Conservation (phyloP, 495 filamentous ascomycete species). For the Amniculicola lignicola region DNA sequence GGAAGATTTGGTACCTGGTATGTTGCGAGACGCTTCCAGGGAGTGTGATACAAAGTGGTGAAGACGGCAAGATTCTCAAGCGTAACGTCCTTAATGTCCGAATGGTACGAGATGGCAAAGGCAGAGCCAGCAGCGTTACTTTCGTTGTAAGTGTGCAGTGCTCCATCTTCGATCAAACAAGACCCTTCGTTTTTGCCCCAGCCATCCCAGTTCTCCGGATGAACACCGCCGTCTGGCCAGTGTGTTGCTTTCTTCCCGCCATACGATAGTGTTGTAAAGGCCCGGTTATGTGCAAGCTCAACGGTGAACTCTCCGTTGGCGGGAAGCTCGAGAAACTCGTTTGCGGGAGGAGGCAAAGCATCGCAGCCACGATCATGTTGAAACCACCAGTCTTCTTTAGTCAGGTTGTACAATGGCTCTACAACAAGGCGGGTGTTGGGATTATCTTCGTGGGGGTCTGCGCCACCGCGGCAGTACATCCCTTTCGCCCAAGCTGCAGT, state of each 20-base stretch:
- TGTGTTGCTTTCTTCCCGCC: constrained; percentile 40
- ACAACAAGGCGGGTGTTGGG: constrained; percentile 47
- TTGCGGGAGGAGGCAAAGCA: constrained; percentile 42
- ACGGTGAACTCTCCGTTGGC: constrained; percentile 53
- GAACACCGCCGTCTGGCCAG: constrained; percentile 50
- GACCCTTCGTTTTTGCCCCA: constrained; percentile 35
- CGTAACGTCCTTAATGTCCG: constrained; percentile 46
- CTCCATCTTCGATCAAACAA: constrained; percentile 38
- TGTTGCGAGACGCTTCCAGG: constrained; percentile 48
- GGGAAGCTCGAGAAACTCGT: constrained; percentile 49
- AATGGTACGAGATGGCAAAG: constrained; percentile 54
- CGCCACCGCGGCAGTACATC: constrained; percentile 50
- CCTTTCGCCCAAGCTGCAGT: constrained; percentile 47
- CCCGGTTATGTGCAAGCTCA: constrained; percentile 54
- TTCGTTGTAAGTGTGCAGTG: constrained; percentile 49
- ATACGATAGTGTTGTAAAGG: constrained; percentile 49
- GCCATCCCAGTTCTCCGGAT: constrained; percentile 49
- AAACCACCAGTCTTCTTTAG: constrained; percentile 51
- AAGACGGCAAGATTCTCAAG: constrained; percentile 55
- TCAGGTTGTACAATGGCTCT: constrained; percentile 45
- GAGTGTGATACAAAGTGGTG: constrained; percentile 48
- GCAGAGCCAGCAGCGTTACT: constrained; percentile 49
- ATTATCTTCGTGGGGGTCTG: constrained; percentile 35
- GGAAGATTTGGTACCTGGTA: constrained; percentile 51
- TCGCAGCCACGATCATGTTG: constrained; percentile 51